Evolutionary conservation across 1,284 basidiomycete genomes (phyloP), one percentile per base, ranked within the genome.

Genomic region (Trametes polyzona): DNA sequence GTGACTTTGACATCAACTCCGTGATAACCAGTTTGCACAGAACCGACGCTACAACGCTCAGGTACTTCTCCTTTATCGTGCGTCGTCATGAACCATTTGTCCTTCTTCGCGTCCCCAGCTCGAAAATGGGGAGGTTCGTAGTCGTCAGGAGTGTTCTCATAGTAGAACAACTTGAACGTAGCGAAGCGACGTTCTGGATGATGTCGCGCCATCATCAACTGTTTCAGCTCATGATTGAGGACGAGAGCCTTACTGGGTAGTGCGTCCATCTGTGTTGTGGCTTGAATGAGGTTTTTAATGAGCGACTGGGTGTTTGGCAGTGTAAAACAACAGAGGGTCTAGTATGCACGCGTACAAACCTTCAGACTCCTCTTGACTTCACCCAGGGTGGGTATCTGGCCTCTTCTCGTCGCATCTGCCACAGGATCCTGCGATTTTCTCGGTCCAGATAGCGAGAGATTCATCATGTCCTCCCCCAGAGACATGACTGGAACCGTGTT

Each of bases 131-230:
- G 87, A 4, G 90, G 90, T 68, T 92, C 89, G 61, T 92, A 92
- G 49, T 90, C 84, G 5, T 79, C 74, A 0, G 92, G 92, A 5
- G 90, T 87, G 19, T 84, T 77, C 37, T 90, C 84, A 19, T 84
- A 86, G 68, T 92, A 94, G 66, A 88, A 90, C 14, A 91, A 73
- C 67, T 93, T 93, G 74, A 93, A 89, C n/a, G 87, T 90, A 21
- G 90, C 89, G 67, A 81, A 94, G 30, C 91, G 85, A 44, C 84
- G 86, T 67, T 83, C 91, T 93, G 61, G 30, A 12, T 2, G 27
- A 14, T 19, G 19, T 48, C 44, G 32, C 43, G 32, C 47, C 39
- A 48, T 33, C 0, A 14, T 17, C 21, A 4, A 4, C 17, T 14
- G 23, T 6, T 10, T 47, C 17, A 40, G 21, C 16, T 16, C 30